Evolutionary conservation across 805 yeast genomes (phyloP).

Genomic region (Candida palmyrensis): DNA sequence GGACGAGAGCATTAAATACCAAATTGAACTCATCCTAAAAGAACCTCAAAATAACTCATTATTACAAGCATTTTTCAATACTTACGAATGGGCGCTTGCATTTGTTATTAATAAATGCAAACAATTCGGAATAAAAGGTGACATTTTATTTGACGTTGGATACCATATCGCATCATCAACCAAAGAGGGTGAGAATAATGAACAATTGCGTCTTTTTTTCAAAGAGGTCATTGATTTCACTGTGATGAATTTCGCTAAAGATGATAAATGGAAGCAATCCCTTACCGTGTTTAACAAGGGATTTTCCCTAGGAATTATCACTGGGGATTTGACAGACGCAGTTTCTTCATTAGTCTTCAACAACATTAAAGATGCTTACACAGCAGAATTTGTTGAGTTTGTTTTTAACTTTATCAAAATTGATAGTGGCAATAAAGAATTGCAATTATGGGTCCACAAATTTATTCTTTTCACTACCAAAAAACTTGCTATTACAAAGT

Average conservation of each 20-base stretch:
- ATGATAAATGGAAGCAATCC: constrained; percentile 10
- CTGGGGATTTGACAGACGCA: neutral
- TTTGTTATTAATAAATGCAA: too few species aligned
- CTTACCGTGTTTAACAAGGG: neutral
- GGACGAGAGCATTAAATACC: neutral
- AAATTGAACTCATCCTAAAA: constrained; percentile 6
- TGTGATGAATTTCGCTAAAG: constrained; percentile 5
- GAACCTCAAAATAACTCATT: constrained; percentile 8
- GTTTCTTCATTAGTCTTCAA: neutral
- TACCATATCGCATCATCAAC: constrained; percentile 9
- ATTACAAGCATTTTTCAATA: constrained; percentile 5
- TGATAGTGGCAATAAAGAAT: constrained; percentile 15
- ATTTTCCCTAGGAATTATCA: neutral
- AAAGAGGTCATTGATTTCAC: constrained; percentile 10
- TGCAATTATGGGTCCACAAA: constrained; percentile 50
- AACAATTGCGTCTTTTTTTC: constrained; percentile 6
- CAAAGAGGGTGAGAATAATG: neutral
- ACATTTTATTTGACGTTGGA: constrained; percentile 13
- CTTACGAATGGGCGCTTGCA: neutral
- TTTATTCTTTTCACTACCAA: constrained; percentile 59
- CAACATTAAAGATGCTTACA: constrained; percentile 1
- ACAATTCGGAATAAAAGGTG: constrained; percentile 14
- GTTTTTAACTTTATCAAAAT: too few species aligned
- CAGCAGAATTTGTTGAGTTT: constrained; percentile 9
- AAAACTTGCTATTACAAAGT: constrained; percentile 48